Percentiles rank a stretch among this genome's conserved stretches.
Conservation (phyloP, 768 basidiomycete genomes). For the Russula sp. region DNA sequence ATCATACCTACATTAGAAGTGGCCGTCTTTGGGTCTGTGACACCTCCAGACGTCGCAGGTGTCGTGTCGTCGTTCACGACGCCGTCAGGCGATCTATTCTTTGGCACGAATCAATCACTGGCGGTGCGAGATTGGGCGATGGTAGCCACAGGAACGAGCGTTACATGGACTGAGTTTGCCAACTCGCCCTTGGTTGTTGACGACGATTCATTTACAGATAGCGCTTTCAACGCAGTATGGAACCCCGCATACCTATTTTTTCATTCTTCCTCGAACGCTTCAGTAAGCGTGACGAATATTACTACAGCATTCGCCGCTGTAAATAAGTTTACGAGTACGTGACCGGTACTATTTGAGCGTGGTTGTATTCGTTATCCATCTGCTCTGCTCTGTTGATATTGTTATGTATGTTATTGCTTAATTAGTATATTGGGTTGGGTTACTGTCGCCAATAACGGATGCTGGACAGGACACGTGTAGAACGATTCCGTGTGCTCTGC, state of each 20-base stretch:
- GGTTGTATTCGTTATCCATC: slow-evolving; percentile 7
- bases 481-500: neutral
- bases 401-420: slow-evolving; percentile 24
- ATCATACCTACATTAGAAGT: slow-evolving; percentile 56
- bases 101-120: slow-evolving; percentile 52
- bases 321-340: slow-evolving; percentile 31
- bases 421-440: neutral
- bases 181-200: slow-evolving; percentile 50
- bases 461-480: neutral
- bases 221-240: slow-evolving; percentile 51
- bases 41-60: slow-evolving; percentile 46
- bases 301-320: slow-evolving; percentile 42
- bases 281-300: slow-evolving; percentile 44
- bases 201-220: slow-evolving; percentile 47
- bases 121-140: slow-evolving; percentile 56
- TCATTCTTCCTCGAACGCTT: slow-evolving; percentile 33
- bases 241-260: slow-evolving; percentile 40
- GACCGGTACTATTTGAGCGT: neutral
- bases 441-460: neutral
- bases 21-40: slow-evolving; percentile 58
- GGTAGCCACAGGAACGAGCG: slow-evolving; percentile 37
- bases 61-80: slow-evolving; percentile 52
- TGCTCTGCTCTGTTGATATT: slow-evolving; percentile 9
- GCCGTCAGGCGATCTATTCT: slow-evolving; percentile 52
- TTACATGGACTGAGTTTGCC: slow-evolving; percentile 55